These are phyloP conservation scores for Moringa oleifera DNA, from an alignment of 345 rosid genomes.

Conservation along the genomic window DNA sequence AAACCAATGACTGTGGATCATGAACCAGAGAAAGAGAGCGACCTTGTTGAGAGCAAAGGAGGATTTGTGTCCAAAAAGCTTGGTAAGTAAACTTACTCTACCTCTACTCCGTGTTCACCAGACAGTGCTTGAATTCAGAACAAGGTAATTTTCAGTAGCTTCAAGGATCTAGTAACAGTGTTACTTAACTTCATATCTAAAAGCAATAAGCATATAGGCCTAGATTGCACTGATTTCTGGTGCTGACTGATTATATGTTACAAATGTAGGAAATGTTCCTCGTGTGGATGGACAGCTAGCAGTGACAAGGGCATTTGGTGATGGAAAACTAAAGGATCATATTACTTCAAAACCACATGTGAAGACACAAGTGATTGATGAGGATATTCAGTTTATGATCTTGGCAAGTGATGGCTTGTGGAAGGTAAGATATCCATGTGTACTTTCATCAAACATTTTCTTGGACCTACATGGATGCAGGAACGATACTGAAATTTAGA, in stretches of 20 bases:
- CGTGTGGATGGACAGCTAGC: conserved; percentile 46
- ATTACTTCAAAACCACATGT: conserved; percentile 38
- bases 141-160: too few relatives aligned
- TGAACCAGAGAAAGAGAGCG: conserved; percentile 36
- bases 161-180: too few relatives aligned
- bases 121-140: too few relatives aligned
- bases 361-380: conserved; percentile 12
- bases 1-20: conserved; percentile 43
- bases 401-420: conserved; percentile 57
- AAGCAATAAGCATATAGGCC: too few relatives aligned
- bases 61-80: conserved; percentile 33
- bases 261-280: conserved; percentile 29
- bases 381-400: conserved; percentile 32
- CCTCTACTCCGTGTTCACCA: neutral
- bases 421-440: conserved; percentile 39
- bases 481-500: too few relatives aligned
- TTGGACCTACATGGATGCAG: too few relatives aligned
- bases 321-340: conserved; percentile 40
- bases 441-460: too few relatives aligned
- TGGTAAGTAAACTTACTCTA: conserved; percentile 12
- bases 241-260: neutral
- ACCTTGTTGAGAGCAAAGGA: conserved; percentile 42
- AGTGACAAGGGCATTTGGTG: conserved; percentile 52
- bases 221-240: neutral
- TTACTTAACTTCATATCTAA: too few relatives aligned